Percentiles rank a stretch among this genome's conserved stretches.
phyloP scores from a whole-genome alignment of 148 eudicot genomes.

The Diospyros lotus region DNA sequence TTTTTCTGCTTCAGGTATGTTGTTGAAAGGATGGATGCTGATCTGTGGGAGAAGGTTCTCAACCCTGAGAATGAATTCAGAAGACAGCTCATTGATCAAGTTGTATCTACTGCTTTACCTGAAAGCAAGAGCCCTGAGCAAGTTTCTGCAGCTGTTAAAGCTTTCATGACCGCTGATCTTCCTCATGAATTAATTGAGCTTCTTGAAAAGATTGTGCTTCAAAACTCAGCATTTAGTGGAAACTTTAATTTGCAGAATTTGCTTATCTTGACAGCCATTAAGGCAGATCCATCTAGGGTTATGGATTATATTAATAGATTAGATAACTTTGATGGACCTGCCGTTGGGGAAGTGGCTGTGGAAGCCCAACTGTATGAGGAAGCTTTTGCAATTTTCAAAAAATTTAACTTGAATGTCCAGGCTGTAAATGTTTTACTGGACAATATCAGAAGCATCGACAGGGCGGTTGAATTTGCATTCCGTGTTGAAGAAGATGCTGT shows the following conservation, averaged over 20 bases:
- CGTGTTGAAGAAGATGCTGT: constrained; percentile 99
- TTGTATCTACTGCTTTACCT: constrained; percentile 98
- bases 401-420: constrained; percentile 91
- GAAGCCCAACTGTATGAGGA: constrained; percentile 92
- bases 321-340: constrained; percentile 98
- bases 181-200: constrained; percentile 98
- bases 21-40: constrained; percentile 94
- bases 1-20: constrained; percentile 52
- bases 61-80: constrained; percentile 87
- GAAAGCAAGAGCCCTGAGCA: constrained; percentile 99
- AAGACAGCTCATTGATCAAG: constrained; percentile 96
- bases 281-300: constrained; percentile 91
- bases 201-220: constrained; percentile 95
- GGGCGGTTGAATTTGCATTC: constrained; percentile 96
- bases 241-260: constrained; percentile 91
- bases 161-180: constrained; percentile 98
- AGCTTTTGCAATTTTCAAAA: constrained; percentile 94
- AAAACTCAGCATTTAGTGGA: constrained; percentile 97
- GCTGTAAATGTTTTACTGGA: constrained; percentile 87
- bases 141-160: constrained; percentile 99
- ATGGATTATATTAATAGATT: constrained; percentile 93
- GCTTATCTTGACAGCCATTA: constrained; percentile 95
- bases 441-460: constrained; percentile 67
- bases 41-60: constrained; percentile 90
- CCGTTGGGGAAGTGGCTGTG: constrained; percentile 97